Percentiles rank a stretch among this genome's conserved stretches.
Evolutionary conservation across 2,329 filamentous ascomycete genomes (phyloP).

Genomic region (Graphilbum ipis-grandicollis): DNA sequence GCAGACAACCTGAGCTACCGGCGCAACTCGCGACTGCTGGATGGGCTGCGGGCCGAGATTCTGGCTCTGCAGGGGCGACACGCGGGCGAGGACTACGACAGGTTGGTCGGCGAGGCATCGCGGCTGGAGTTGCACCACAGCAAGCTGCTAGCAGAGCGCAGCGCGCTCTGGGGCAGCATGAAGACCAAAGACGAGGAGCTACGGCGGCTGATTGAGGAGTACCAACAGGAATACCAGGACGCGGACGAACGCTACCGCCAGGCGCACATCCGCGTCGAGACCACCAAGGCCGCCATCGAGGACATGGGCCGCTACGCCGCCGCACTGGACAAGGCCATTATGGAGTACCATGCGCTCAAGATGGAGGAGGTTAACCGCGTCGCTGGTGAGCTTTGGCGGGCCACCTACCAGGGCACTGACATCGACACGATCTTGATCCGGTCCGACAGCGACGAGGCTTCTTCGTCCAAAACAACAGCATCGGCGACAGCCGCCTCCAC

Average conservation of each 20-base stretch:
- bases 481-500: no score
- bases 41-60: slow-evolving; percentile 53
- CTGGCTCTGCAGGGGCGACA: slow-evolving; percentile 58
- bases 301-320: slow-evolving; percentile 69
- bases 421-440: slow-evolving; percentile 93
- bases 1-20: slow-evolving; percentile 78
- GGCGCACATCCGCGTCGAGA: slow-evolving; percentile 75
- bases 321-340: slow-evolving; percentile 88
- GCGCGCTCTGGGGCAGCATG: slow-evolving; percentile 59
- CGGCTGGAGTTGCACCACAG: slow-evolving; percentile 51
- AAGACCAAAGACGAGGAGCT: slow-evolving; percentile 75
- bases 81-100: slow-evolving; percentile 65
- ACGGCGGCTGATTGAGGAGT: slow-evolving; percentile 54
- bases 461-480: no score
- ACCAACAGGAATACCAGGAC: slow-evolving; percentile 72
- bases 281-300: slow-evolving; percentile 82
- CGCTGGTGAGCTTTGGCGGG: slow-evolving; percentile 90
- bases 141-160: slow-evolving; percentile 52
- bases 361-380: slow-evolving; percentile 98
- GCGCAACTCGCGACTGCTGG: slow-evolving; percentile 51
- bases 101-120: slow-evolving; percentile 52
- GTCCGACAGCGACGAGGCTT: slow-evolving; percentile 69
- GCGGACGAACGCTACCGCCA: slow-evolving; percentile 69
- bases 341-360: slow-evolving; percentile 90
- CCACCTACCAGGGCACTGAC: slow-evolving; percentile 91